These are phyloP conservation scores for Spathaspora hagerdaliae DNA, from an alignment of 805 yeast genomes.

Conservation along the genomic window DNA sequence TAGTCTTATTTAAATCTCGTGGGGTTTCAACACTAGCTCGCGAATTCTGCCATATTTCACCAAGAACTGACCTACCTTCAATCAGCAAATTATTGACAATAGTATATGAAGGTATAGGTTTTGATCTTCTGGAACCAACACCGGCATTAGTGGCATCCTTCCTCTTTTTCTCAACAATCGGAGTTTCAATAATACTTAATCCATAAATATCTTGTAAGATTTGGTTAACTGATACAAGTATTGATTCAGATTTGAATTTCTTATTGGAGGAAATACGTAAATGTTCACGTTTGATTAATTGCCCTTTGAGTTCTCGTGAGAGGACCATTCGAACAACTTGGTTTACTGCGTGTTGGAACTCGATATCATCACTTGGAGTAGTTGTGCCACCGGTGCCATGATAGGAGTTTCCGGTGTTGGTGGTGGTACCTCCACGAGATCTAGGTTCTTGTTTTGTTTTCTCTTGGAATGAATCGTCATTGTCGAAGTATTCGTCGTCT, in stretches of 20 bases:
- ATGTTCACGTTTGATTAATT: conserved; percentile 21
- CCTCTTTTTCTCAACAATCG: conserved; percentile 5
- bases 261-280: conserved; percentile 8
- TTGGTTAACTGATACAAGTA: conserved; percentile 12
- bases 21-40: conserved; percentile 1
- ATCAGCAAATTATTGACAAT: conserved; percentile 18
- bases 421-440: neutral
- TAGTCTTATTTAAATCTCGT: conserved; percentile 7
- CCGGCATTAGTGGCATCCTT: neutral
- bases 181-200: conserved; percentile 17
- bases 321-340: conserved; percentile 15
- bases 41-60: conserved; percentile 21
- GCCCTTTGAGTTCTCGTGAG: conserved; percentile 18
- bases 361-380: neutral
- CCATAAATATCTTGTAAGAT: conserved; percentile 25
- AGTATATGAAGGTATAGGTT: conserved; percentile 12
- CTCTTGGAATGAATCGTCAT: neutral
- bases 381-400: neutral
- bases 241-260: conserved; percentile 10
- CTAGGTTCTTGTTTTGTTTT: neutral
- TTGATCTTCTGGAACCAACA: neutral
- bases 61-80: conserved; percentile 18
- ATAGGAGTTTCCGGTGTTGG: neutral
- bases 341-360: conserved; percentile 4
- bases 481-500: conserved; percentile 1